Base-by-base conservation (phyloP, 1,139 yeast genomes). In the Arxiozyma slooffiae region DNA sequence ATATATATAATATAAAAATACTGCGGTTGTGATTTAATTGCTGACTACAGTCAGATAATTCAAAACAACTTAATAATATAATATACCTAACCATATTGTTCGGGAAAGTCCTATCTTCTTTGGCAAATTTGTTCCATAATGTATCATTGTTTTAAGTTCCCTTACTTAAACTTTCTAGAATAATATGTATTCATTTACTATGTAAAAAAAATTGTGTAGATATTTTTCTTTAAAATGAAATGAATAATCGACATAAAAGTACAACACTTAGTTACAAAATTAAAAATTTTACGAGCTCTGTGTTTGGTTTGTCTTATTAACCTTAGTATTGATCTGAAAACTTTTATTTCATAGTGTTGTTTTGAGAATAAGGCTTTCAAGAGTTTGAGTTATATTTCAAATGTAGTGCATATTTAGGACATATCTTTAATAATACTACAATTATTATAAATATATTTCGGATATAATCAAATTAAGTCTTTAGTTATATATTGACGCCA, bases 11-110 rank as follows among this genome's bases (percentile, higher is more conserved):
- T 42, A 52, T 52, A 46, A 53, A 60, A 8, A 58, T 41, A 11
- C 56, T 44, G 44, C 47, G 53, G 47, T 55, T 51, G 39, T 59
- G 57, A 41, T 55, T 51, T 47, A 50, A 57, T 47, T 61, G 65
- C 20, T 54, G 55, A 34, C 51, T 49, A 7, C 60, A 30, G 23
- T 56, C 55, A n/a, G 22, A 4, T 7, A 44, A 41, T 5, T 52
- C 47, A 17, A 51, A 38, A 16, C 49, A 49, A 18, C 45, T 42
- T 6, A 61, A 52, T n/a, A 59, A 23, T 4, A 61, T 38, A 5
- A 57, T 46, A 16, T 55, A 52, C 7, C 63, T 51, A 8, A 62
- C 20, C 38, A 60, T 53, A 48, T 62, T 64, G 14, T 56, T 57
- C 7, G 63, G 61, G 38, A 57, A 55, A 11, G 48, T 43, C 37